phyloP scores from a whole-genome alignment of 768 basidiomycete genomes.

The Russula vinacea region DNA sequence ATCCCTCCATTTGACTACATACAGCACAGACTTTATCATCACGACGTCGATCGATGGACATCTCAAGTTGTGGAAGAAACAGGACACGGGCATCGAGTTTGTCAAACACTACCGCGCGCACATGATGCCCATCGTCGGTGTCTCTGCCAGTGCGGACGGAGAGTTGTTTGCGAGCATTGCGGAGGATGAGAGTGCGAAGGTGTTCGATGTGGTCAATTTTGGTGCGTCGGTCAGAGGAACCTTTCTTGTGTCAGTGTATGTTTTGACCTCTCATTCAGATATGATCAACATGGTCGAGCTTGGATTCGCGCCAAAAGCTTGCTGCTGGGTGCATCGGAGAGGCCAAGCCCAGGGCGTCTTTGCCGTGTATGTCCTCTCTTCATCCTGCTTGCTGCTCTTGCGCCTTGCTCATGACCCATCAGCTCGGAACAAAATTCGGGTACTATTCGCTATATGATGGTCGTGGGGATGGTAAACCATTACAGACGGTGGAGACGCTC shows the following conservation, averaged over 20 bases:
- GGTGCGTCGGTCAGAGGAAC: slow-evolving; percentile 50
- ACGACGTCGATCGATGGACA: slow-evolving; percentile 95
- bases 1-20: background rate
- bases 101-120: slow-evolving; percentile 98
- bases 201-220: slow-evolving; percentile 97
- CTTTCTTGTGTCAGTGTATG: background rate
- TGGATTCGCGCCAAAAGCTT: slow-evolving; percentile 78
- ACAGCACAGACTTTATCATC: slow-evolving; percentile 86
- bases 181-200: slow-evolving; percentile 88
- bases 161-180: slow-evolving; percentile 88
- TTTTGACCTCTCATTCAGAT: slow-evolving; percentile 49
- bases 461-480: slow-evolving; percentile 74
- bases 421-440: slow-evolving; percentile 80
- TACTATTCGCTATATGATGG: slow-evolving; percentile 89
- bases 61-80: slow-evolving; percentile 99
- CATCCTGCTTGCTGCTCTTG: background rate
- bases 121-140: slow-evolving; percentile 68
- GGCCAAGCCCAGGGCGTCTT: slow-evolving; percentile 85
- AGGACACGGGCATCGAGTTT: slow-evolving; percentile 92
- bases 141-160: slow-evolving; percentile 89
- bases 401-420: slow-evolving; percentile 30
- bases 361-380: slow-evolving; percentile 65
- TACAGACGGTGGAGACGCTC: slow-evolving; percentile 71
- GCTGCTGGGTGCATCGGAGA: slow-evolving; percentile 91
- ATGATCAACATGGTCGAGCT: slow-evolving; percentile 99